phyloP scores from a whole-genome alignment of 805 yeast genomes.

The Candida ovalis region DNA sequence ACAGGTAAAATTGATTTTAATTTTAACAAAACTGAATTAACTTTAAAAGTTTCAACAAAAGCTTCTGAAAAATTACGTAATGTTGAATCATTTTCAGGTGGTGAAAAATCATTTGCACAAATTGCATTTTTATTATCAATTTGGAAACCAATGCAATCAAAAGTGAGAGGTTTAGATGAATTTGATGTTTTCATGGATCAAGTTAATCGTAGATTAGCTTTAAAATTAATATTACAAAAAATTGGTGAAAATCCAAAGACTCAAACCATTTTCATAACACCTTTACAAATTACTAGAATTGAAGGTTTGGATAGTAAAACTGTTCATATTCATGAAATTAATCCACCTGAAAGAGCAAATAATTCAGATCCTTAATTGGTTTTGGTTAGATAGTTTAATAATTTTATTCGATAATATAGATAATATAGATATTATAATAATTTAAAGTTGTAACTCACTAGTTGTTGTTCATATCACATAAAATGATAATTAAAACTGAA shows the following conservation, averaged over 20 bases:
- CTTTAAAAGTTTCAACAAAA: constrained; percentile 59
- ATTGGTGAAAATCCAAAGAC: constrained; percentile 60
- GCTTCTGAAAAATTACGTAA: constrained; percentile 57
- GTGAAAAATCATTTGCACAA: constrained; percentile 93
- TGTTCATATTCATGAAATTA: constrained; percentile 62
- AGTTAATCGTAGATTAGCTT: constrained; percentile 77
- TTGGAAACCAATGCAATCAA: constrained; percentile 89
- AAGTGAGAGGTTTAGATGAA: constrained; percentile 89
- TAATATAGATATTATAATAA: no score
- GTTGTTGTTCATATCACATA: no score
- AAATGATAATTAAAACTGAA: no score
- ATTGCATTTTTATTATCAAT: constrained; percentile 82
- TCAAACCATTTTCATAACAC: constrained; percentile 91
- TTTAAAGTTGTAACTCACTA: no score
- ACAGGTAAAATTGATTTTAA: constrained; percentile 69
- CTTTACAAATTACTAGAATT: constrained; percentile 78
- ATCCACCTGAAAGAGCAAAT: constrained; percentile 32
- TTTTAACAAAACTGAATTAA: constrained; percentile 44
- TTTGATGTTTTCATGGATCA: constrained; percentile 98
- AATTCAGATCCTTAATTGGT: neutral
- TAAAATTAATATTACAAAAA: constrained; percentile 67
- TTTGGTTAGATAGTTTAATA: no score
- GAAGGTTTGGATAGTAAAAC: constrained; percentile 51
- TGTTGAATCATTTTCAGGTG: constrained; percentile 88
- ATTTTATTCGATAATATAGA: no score